Base-by-base conservation (phyloP, 352 stramenopile genomes). In the Phytophthora cactorum region DNA sequence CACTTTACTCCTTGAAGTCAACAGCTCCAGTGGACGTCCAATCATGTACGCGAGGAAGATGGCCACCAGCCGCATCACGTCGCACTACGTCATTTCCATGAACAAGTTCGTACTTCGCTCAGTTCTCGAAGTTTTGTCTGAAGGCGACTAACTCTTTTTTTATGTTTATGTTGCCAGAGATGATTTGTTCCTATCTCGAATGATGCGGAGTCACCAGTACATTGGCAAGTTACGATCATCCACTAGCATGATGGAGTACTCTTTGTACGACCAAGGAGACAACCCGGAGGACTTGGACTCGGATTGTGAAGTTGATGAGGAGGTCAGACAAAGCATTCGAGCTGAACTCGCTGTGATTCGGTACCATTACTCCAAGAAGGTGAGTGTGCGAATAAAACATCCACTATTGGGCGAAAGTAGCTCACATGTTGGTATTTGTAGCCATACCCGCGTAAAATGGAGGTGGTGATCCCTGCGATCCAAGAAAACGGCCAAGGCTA, bases 81-180 rank as follows among this genome's bases (percentile, higher is more conserved):
- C 89, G 22, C 87, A 97, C 69, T 97, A 93, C 61, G 85, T 95
- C 5, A 93, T 97, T 51, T 95, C 85, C 14, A 78, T 95, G 59
- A 94, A 95, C 62, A 83, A 90, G 75, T 89, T 17, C 29, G 47
- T 47, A 7, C 4, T 52, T 52, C 22, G 22, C 22, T n/a, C 34
- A 39, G 34, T 39, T 39, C 9, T 39, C 5, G 7, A 39, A 39
- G 2, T 39, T 14, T 12, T 15, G 34, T 39, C 34, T 10, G 34
- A 39, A 22, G 22, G 34, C 8, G 2, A 17, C 36, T 43, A 43
- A n/a, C 36, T 17, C n/a, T 17, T 34, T 36, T 52, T 52, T 10
- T 11, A 8, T 22, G 22, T 52, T 28, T 17, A 22, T 12, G 7
- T 53, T 36, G 31, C 7, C 39, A 90, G 81, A 17, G 89, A 96